Evolutionary conservation across 176 grass and related monocot species (phyloP).

Genomic region (Carex kokanica): DNA sequence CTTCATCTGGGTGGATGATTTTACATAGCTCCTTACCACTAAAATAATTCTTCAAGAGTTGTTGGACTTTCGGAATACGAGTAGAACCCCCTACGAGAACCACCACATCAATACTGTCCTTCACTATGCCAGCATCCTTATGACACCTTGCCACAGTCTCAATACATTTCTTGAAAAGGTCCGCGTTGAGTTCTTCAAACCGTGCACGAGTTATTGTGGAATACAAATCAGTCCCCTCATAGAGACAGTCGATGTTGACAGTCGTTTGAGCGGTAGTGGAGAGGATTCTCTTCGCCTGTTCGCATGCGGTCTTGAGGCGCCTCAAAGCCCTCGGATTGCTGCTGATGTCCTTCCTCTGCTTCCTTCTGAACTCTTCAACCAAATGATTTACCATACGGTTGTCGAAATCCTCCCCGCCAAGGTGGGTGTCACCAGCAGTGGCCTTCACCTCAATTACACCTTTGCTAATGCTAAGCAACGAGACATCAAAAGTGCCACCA

Average conservation of each 20-base stretch:
- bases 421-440: constrained; percentile 35
- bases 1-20: constrained; percentile 38
- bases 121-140: constrained; percentile 32
- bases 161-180: constrained; percentile 39
- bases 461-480: constrained; percentile 33
- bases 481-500: constrained; percentile 41
- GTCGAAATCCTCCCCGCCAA: constrained; percentile 33
- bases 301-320: constrained; percentile 27
- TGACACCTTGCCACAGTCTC: constrained; percentile 33
- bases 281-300: constrained; percentile 34
- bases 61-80: constrained; percentile 24
- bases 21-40: constrained; percentile 34
- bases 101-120: constrained; percentile 22
- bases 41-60: constrained; percentile 30
- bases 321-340: constrained; percentile 26
- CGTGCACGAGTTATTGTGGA: constrained; percentile 28
- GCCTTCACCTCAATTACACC: constrained; percentile 42
- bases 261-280: constrained; percentile 27
- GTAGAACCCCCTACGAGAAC: constrained; percentile 27
- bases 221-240: constrained; percentile 38
- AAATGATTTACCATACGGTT: constrained; percentile 29
- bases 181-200: constrained; percentile 44
- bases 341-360: constrained; percentile 33
- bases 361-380: constrained; percentile 27
- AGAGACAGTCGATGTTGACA: constrained; percentile 33